Evolutionary conservation across 2,329 filamentous ascomycete genomes (phyloP).

Genomic region (Sporothrix curviconia): DNA sequence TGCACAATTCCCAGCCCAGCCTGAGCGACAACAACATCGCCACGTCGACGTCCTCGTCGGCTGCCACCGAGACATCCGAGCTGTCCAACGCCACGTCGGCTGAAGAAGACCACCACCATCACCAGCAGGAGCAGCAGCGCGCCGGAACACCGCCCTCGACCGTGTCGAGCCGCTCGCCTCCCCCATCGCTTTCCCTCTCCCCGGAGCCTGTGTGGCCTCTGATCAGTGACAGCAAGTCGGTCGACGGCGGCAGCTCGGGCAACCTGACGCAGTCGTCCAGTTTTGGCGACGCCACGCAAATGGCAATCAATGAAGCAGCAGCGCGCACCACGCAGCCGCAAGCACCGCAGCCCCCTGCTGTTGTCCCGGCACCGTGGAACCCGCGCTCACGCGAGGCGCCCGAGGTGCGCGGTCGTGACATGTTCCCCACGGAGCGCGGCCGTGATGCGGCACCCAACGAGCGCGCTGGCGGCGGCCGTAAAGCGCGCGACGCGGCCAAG

Average conservation of each 20-base stretch:
- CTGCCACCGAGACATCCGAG: neutral
- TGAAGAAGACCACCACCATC: neutral
- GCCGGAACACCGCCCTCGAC: constrained; percentile 7
- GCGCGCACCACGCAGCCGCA: neutral
- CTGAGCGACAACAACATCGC: constrained; percentile 12
- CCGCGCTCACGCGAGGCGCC: neutral
- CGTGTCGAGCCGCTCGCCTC: constrained; percentile 1
- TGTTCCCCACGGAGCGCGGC: no score
- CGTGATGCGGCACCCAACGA: neutral
- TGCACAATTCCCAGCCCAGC: constrained; percentile 3
- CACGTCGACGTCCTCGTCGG: constrained; percentile 18
- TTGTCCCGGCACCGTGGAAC: neutral
- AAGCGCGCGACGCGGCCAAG: constrained; percentile 13
- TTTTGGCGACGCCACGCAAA: neutral
- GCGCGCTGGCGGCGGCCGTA: neutral
- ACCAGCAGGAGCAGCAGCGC: neutral
- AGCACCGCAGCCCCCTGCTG: neutral
- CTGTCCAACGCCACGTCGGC: neutral
- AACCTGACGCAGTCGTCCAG: neutral
- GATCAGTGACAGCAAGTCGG: neutral
- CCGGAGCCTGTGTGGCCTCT: constrained; percentile 4
- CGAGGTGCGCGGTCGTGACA: no score
- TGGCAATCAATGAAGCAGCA: neutral
- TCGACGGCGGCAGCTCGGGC: neutral
- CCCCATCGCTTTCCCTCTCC: neutral